phyloP scores from a whole-genome alignment of 805 yeast species.

The Saccharomycopsis vini region DNA sequence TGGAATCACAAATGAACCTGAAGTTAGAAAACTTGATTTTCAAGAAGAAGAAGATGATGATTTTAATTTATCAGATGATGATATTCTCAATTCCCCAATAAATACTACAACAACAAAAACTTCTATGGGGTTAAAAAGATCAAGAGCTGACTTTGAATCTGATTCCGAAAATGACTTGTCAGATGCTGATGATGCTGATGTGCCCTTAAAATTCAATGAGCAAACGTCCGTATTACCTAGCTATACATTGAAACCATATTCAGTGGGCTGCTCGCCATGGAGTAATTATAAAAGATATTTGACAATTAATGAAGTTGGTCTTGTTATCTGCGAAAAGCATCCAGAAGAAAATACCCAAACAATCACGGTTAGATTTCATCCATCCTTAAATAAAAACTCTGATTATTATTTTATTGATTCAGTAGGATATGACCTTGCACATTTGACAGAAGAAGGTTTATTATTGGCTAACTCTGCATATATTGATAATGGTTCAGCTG shows the following conservation, averaged over 20 bases:
- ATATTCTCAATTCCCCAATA: conserved; percentile 1
- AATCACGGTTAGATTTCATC: conserved; percentile 83
- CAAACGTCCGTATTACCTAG: conserved; percentile 6
- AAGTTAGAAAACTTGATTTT: conserved; percentile 16
- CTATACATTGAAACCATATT: conserved; percentile 50
- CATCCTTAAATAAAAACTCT: conserved; percentile 36
- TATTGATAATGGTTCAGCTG: conserved; percentile 29
- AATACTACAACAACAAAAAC: conserved; percentile 1
- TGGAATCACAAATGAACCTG: conserved; percentile 7
- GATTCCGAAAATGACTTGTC: conserved; percentile 12
- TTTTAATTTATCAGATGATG: conserved; percentile 22
- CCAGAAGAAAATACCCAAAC: conserved; percentile 54
- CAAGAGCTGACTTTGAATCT: conserved; percentile 13
- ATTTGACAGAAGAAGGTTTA: conserved; percentile 58
- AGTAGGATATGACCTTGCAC: conserved; percentile 63
- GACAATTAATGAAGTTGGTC: conserved; percentile 73
- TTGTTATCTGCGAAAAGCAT: conserved; percentile 47
- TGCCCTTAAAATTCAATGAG: conserved; percentile 21
- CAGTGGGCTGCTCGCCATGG: conserved; percentile 89
- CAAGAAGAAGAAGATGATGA: conserved; percentile 24
- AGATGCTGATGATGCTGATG: conserved; percentile 34
- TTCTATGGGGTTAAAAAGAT: conserved; percentile 5
- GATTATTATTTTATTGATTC: conserved; percentile 83
- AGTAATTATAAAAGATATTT: conserved; percentile 59
- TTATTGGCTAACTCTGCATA: conserved; percentile 46